Conservation (phyloP, 2,329 filamentous ascomycete species). For the Daldinia sp. region DNA sequence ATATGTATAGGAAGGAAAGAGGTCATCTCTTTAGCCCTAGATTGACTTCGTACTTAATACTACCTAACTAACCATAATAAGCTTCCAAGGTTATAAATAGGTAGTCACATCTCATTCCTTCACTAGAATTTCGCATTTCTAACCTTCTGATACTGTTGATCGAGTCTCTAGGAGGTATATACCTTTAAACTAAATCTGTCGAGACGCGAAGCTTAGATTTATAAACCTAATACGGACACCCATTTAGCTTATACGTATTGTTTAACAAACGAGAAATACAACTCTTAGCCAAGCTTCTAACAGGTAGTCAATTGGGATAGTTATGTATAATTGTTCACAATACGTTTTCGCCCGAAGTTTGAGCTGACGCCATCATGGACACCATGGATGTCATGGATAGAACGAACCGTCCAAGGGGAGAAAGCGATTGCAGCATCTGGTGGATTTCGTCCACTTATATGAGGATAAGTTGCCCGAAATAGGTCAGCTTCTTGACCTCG, state of each 20-base stretch:
- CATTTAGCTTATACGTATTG: neutral
- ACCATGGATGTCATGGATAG: neutral
- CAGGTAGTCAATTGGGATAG: too few species aligned
- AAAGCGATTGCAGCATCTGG: neutral
- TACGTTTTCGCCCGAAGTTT: neutral
- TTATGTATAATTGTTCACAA: neutral
- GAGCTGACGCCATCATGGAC: conserved; percentile 27
- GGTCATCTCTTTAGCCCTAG: too few species aligned
- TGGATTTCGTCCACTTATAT: neutral
- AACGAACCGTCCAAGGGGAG: neutral
- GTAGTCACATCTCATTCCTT: too few species aligned
- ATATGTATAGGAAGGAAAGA: too few species aligned
- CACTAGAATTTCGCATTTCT: too few species aligned
- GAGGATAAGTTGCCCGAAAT: neutral
- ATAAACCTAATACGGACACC: too few species aligned
- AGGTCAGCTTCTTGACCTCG: neutral
- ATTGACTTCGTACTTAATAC: too few species aligned
- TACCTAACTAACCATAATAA: too few species aligned
- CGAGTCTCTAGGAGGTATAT: too few species aligned
- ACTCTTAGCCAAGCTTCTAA: too few species aligned
- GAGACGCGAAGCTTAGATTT: neutral
- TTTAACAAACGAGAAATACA: neutral
- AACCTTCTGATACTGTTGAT: too few species aligned
- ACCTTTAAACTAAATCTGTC: neutral
- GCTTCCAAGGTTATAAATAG: too few species aligned